Evolutionary conservation across 306 rosid genomes (phyloP), one percentile per base, ranked within the genome.

Genomic region (Quercus rubra): DNA sequence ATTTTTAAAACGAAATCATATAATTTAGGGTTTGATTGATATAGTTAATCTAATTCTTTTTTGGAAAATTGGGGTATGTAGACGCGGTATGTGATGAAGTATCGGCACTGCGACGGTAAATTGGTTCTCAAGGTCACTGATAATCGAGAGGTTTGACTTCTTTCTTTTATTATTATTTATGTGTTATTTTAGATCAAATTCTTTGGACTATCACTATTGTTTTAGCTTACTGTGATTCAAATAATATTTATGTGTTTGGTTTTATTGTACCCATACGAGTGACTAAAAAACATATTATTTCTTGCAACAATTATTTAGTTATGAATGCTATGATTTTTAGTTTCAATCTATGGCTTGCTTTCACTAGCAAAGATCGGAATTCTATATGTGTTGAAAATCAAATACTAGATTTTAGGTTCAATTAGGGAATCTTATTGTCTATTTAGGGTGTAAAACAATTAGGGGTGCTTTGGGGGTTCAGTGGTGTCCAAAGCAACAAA

Each of bases 91-190:
- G 91, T 82, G 43, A 83, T 91, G 90, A 93, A 93, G 85, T 93
- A 93, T 77, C 80, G 98, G 63, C 93, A 93, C 69, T 90, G 90
- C 79, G 97, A 93, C 66, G 93, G 97, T 33, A 93, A 87, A 79
- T 79, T 91, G 89, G 93, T 88, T 56, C 92, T 91, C 74, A 91
- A 93, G 81, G 94, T 91, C 89, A 87, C 94, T 8, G 93, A 93
- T 81, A 87, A 91, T 33, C 80, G 82, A 41, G 88, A 91, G 90
- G 98, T 93, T 71, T 75, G 71, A 2, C 30, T 73, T 70, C 58
- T 74, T 1, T 58, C n/a, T 61, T 59, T 71, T 18, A 46, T 4
- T 27, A 10, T 7, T 5, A 35, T 11, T 12, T 35, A 27, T 33
- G 12, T 79, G 20, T 46, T 15, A 21, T 38, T 8, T 78, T 70